A percentile compares a stretch with the other conserved stretches of the same genome.
Conservation (phyloP, 495 filamentous ascomycete species). For the Aspergillus ellipticus region DNA sequence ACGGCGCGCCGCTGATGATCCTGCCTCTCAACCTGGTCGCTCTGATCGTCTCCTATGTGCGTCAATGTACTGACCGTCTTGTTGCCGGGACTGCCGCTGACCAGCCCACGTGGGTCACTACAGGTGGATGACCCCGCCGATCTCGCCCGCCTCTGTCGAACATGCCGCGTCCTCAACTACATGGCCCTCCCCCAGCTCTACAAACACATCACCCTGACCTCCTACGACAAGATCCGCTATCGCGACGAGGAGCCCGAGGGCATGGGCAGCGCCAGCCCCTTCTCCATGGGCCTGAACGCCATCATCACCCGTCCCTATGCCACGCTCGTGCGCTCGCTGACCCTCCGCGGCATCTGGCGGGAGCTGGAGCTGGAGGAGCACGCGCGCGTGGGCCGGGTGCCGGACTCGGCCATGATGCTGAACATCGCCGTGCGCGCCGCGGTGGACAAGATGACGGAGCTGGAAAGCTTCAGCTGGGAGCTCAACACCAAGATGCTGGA, state of each 20-base stretch:
- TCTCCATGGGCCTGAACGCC: slow-evolving; percentile 60
- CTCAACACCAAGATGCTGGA: slow-evolving; percentile 61
- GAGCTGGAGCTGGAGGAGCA: slow-evolving; percentile 56
- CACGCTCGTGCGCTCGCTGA: slow-evolving; percentile 49
- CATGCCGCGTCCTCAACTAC: slow-evolving; percentile 62
- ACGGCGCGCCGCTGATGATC: slow-evolving; percentile 36
- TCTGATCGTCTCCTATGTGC: slow-evolving; percentile 51
- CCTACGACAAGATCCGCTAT: slow-evolving; percentile 60
- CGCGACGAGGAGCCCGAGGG: slow-evolving; percentile 56
- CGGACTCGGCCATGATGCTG: slow-evolving; percentile 62
- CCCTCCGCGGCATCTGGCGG: slow-evolving; percentile 54
- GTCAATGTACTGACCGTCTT: no score
- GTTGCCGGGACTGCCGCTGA: slow-evolving; percentile 7
- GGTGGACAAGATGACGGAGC: slow-evolving; percentile 53
- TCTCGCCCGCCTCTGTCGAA: slow-evolving; percentile 54
- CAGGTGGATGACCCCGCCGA: slow-evolving; percentile 52
- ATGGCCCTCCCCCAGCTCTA: slow-evolving; percentile 63
- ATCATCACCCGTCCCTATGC: slow-evolving; percentile 54
- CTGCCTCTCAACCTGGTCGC: slow-evolving; percentile 58
- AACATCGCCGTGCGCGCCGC: slow-evolving; percentile 57
- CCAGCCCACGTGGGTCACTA: slow-evolving; percentile 23
- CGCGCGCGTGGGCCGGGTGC: slow-evolving; percentile 53
- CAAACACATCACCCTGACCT: slow-evolving; percentile 50
- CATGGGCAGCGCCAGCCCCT: slow-evolving; percentile 58
- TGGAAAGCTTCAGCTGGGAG: slow-evolving; percentile 60